Evolutionary conservation across 345 rosid species (phyloP), one percentile per base, ranked within the genome.

Genomic region (Populus ilicifolia): DNA sequence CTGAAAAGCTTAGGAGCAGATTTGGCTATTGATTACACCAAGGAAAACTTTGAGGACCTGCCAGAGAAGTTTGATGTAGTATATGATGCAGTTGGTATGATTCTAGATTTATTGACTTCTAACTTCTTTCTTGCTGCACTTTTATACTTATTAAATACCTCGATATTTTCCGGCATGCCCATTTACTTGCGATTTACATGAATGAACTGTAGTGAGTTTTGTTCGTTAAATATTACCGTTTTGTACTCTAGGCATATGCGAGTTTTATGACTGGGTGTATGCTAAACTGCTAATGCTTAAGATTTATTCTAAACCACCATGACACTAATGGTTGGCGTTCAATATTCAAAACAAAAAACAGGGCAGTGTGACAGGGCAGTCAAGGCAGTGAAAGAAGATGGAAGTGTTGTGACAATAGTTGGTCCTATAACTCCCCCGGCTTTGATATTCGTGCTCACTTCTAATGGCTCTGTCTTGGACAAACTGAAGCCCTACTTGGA

Each of bases 1-100:
- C 17, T 78, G 50, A 78, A 72, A 18, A 78, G 76, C 27, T 71
- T 78, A 71, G 80, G 80, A 78, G 80, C 70, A 38, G 80, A 78
- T 64, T 52, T 78, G 27, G 65, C 76, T 2, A 78, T 78, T 16
- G 80, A 78, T 65, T 78, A 78, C 54, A 63, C 80, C 23, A 71
- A 78, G 25, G 64, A 71, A 52, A 78, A 71, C 39, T 62, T 63
- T 23, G 80, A 78, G 65, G 76, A 78, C 20, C 71, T 72, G 6
- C 61, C 79, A 5, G 74, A 77, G 68, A 78, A 77, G 67, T 77
- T 69, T 41, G 79, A 77, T 69, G 73, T 77, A 9, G 79, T 77
- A n/a, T 77, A 18, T 23, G 79, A 77, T 59, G 74, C 74, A 69
- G 79, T 77, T 56, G 79, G 79, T 77, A 77, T 27, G 69, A 38